These are phyloP conservation scores for Globisporangium abappressorium DNA, from an alignment of 352 stramenopile species.

Conservation along the genomic window DNA sequence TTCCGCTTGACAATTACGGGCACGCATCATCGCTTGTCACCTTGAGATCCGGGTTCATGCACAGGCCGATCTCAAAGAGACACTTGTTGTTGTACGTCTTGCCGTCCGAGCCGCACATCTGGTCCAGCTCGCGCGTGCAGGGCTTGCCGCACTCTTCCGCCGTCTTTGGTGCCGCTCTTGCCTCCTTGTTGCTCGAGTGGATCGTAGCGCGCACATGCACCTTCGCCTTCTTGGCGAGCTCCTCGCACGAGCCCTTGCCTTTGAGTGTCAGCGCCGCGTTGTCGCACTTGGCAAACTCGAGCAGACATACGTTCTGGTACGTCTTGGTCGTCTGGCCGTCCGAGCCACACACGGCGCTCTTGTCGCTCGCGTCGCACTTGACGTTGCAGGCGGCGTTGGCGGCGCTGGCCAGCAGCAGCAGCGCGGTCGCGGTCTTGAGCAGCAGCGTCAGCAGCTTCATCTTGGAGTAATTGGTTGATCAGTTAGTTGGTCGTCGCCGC, in stretches of 20 bases:
- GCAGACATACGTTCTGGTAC: constrained; percentile 19
- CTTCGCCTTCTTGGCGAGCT: background rate
- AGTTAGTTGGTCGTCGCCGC: background rate
- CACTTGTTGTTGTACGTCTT: constrained; percentile 24
- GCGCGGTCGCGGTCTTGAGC: background rate
- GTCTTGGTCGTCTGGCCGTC: constrained; percentile 20
- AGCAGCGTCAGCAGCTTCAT: constrained; percentile 3
- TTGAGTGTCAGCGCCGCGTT: constrained; percentile 10
- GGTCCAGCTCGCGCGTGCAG: constrained; percentile 16
- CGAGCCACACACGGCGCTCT: constrained; percentile 17
- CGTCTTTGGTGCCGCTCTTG: background rate
- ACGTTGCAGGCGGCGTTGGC: constrained; percentile 12
- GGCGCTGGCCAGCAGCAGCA: constrained; percentile 1
- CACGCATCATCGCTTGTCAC: constrained; percentile 14
- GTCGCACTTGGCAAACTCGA: constrained; percentile 21
- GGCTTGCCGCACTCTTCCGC: constrained; percentile 3
- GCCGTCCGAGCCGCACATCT: constrained; percentile 18
- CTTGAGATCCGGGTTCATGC: constrained; percentile 11
- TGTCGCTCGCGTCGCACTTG: constrained; percentile 19
- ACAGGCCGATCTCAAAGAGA: constrained; percentile 17
- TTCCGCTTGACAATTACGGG: background rate
- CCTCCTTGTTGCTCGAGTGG: constrained; percentile 5
- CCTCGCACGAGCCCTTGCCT: constrained; percentile 3
- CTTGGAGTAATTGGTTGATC: background rate
- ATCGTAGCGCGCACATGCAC: constrained; percentile 13